A percentile compares a stretch with the other conserved stretches of the same genome.
Conservation (phyloP, 1,284 basidiomycete species). For the Cutaneotrichosporon mucoides region DNA sequence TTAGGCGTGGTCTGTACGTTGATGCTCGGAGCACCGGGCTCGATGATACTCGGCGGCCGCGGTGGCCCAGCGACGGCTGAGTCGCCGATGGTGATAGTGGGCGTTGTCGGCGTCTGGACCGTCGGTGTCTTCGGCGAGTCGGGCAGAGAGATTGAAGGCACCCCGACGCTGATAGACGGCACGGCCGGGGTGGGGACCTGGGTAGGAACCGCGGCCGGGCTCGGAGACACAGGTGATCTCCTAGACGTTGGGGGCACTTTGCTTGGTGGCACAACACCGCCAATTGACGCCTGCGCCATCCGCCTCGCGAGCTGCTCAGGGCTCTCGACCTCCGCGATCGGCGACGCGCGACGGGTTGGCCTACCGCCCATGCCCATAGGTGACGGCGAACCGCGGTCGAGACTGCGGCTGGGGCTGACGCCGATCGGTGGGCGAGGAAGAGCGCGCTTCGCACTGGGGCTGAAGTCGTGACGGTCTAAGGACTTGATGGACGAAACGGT, state of each 20-base stretch:
- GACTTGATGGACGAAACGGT: slow-evolving; percentile 45
- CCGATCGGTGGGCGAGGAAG: slow-evolving; percentile 42
- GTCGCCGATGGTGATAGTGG: too few species aligned
- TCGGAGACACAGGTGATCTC: too few species aligned
- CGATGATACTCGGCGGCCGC: too few species aligned
- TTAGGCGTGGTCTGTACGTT: too few species aligned
- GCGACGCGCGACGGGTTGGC: background rate
- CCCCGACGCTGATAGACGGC: background rate
- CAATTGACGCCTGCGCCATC: slow-evolving; percentile 10
- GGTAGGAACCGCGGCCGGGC: too few species aligned
- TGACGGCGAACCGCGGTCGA: slow-evolving; percentile 32
- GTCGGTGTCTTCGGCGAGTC: background rate
- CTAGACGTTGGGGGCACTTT: too few species aligned
- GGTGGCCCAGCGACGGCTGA: too few species aligned
- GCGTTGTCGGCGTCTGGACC: background rate
- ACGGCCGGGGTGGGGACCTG: background rate
- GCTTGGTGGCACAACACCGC: slow-evolving; percentile 1
- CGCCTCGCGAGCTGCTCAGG: slow-evolving; percentile 10
- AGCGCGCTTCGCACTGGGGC: slow-evolving; percentile 21
- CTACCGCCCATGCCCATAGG: too few species aligned
- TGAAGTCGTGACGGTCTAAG: slow-evolving; percentile 35
- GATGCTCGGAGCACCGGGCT: too few species aligned
- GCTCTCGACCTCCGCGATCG: slow-evolving; percentile 5
- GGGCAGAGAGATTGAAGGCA: background rate
- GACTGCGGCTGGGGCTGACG: slow-evolving; percentile 34